phyloP scores from a whole-genome alignment of 1,284 basidiomycete genomes.

The Cryptococcus sp. region DNA sequence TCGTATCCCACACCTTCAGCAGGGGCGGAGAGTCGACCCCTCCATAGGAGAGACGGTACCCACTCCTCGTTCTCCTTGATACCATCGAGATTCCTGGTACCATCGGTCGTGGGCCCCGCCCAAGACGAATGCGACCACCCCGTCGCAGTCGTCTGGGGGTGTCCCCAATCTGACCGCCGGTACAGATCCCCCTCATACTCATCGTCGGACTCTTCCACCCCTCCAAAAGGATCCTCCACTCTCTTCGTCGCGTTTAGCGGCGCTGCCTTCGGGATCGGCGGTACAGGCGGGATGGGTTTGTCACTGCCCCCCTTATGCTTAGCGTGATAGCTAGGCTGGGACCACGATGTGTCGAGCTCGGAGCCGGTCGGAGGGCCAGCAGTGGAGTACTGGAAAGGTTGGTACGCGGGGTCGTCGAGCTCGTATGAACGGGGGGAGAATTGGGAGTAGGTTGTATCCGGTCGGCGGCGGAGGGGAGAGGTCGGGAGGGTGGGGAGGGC shows the following conservation, averaged over 20 bases:
- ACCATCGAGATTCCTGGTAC: not conserved
- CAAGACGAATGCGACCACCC: slow-evolving; percentile 18
- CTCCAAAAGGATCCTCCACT: not conserved
- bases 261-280: not conserved
- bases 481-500: slow-evolving; percentile 1
- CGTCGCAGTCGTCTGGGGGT: slow-evolving; percentile 3
- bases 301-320: not conserved
- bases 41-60: not conserved
- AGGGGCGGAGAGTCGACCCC: not conserved
- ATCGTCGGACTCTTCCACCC: not conserved
- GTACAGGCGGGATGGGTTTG: slow-evolving; percentile 8
- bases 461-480: not conserved
- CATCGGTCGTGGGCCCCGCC: slow-evolving; percentile 9
- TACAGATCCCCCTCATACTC: slow-evolving; percentile 21
- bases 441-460: not conserved
- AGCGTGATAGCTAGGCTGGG: slow-evolving; percentile 4
- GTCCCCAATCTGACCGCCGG: slow-evolving; percentile 26
- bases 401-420: not conserved
- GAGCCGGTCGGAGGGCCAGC: slow-evolving; percentile 28
- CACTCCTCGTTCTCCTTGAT: slow-evolving; percentile 11
- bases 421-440: too few species aligned
- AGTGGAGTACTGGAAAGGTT: slow-evolving; percentile 30
- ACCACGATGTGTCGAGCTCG: slow-evolving; percentile 6
- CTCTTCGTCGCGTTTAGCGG: not conserved
- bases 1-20: not conserved